A percentile compares a stretch with the other conserved stretches of the same genome.
Evolutionary conservation across 371 early-diverging fungal species (phyloP).

Genomic region (Phascolomyces articulosus): DNA sequence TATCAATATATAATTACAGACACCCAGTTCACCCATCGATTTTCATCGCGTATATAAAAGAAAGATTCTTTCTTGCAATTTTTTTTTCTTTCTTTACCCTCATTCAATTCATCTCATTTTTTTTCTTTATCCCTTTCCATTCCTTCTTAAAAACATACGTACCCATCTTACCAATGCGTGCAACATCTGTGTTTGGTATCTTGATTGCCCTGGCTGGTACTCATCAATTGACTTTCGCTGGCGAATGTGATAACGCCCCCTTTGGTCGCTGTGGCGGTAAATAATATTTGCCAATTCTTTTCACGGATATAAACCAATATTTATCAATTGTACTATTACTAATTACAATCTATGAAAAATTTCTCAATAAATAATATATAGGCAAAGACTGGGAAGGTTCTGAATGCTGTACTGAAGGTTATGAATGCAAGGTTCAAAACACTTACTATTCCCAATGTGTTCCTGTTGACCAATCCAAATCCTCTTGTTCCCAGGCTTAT

Average conservation of each 20-base stretch:
- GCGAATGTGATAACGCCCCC: slow-evolving; percentile 6
- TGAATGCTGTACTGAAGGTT: slow-evolving; percentile 10
- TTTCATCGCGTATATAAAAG: background rate
- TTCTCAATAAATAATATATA: background rate
- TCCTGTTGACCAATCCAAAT: slow-evolving; percentile 1
- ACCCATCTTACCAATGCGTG: slow-evolving; percentile 8
- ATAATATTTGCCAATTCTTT: background rate
- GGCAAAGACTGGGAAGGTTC: slow-evolving; percentile 8
- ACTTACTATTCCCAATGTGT: slow-evolving; percentile 14
- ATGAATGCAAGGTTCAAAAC: slow-evolving; percentile 14
- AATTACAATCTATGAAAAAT: too few species aligned
- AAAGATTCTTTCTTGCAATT: too few species aligned
- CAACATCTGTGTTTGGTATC: slow-evolving; percentile 4
- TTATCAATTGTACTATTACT: background rate
- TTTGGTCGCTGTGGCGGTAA: slow-evolving; percentile 13
- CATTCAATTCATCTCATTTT: background rate
- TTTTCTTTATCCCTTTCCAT: background rate
- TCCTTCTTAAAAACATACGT: background rate
- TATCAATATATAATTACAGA: too few species aligned
- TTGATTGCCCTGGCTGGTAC: slow-evolving; percentile 4
- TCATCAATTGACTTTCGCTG: slow-evolving; percentile 9
- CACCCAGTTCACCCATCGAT: too few species aligned
- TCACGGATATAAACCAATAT: background rate
- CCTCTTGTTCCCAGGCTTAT: slow-evolving; percentile 24
- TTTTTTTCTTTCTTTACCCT: background rate